Evolutionary conservation across 257 asterid species (phyloP).

Genomic region (Ophiorrhiza pumila): DNA sequence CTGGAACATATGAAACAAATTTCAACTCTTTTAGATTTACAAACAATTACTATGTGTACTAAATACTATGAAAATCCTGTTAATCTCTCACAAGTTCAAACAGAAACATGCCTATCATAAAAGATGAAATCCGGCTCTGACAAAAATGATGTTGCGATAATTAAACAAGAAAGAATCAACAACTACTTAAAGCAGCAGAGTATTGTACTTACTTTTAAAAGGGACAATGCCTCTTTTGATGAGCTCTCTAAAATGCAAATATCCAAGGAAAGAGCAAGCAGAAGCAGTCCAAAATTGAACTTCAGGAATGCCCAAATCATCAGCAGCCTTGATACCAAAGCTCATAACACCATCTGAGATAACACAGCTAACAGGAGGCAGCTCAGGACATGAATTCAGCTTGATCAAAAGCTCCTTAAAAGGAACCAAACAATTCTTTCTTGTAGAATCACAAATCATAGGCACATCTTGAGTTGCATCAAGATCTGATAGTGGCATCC

Average conservation of each 20-base stretch:
- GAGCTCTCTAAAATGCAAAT: conserved; percentile 36
- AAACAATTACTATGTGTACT: neutral
- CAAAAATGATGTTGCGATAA: no score
- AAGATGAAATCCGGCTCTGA: no score
- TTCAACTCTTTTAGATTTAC: neutral
- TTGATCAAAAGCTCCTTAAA: conserved; percentile 33
- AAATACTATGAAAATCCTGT: no score
- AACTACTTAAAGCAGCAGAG: no score
- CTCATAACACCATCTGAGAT: conserved; percentile 48
- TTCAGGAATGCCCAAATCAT: conserved; percentile 42
- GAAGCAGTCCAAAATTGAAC: conserved; percentile 58
- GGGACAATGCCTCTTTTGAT: conserved; percentile 39
- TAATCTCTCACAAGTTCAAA: no score
- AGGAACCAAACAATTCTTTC: conserved; percentile 37
- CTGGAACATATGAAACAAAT: conserved; percentile 15
- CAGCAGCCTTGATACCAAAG: conserved; percentile 42
- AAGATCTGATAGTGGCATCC: conserved; percentile 37
- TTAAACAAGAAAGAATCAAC: no score
- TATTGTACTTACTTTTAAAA: conserved; percentile 37
- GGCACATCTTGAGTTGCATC: conserved; percentile 42
- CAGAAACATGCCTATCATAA: no score
- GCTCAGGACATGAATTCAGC: conserved; percentile 23
- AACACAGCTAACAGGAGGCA: conserved; percentile 40
- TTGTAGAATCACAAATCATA: conserved; percentile 22
- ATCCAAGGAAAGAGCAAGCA: conserved; percentile 40